Evolutionary conservation across 2,329 filamentous ascomycete species (phyloP).

Genomic region (Aureobasidium sp.): DNA sequence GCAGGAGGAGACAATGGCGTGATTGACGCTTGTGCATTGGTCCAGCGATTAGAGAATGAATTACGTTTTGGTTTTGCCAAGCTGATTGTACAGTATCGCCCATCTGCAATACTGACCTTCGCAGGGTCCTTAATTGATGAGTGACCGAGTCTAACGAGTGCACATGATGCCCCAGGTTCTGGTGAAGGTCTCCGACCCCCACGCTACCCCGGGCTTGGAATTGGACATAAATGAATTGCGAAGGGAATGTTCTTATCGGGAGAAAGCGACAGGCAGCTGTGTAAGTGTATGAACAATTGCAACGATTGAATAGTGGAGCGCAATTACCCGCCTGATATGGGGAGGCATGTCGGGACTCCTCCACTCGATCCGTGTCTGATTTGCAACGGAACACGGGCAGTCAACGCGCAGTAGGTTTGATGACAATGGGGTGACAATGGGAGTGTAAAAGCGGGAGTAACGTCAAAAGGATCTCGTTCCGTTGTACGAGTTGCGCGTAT

Average conservation of each 20-base stretch:
- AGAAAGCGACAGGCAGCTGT: not conserved
- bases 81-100: not conserved
- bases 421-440: not conserved
- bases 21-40: not conserved
- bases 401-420: not conserved
- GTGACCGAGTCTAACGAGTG: not conserved
- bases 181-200: not conserved
- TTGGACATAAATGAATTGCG: not conserved
- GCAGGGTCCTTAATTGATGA: not conserved
- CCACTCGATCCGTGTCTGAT: not conserved
- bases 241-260: not conserved
- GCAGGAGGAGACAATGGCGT: slow-evolving; percentile 1
- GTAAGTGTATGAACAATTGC: not conserved
- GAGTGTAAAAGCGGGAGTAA: not conserved
- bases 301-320: not conserved
- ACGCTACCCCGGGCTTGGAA: not conserved
- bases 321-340: slow-evolving; percentile 2
- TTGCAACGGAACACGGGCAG: not conserved
- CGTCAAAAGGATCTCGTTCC: not conserved
- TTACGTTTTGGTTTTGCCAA: slow-evolving; percentile 3
- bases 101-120: not conserved
- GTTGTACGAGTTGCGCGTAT: not conserved
- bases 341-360: not conserved
- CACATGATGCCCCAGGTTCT: not conserved
- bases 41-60: not conserved